Percentiles rank a stretch among this genome's conserved stretches.
Conservation (phyloP, 192 early-diverging fungal species). For the Backusella circina region DNA sequence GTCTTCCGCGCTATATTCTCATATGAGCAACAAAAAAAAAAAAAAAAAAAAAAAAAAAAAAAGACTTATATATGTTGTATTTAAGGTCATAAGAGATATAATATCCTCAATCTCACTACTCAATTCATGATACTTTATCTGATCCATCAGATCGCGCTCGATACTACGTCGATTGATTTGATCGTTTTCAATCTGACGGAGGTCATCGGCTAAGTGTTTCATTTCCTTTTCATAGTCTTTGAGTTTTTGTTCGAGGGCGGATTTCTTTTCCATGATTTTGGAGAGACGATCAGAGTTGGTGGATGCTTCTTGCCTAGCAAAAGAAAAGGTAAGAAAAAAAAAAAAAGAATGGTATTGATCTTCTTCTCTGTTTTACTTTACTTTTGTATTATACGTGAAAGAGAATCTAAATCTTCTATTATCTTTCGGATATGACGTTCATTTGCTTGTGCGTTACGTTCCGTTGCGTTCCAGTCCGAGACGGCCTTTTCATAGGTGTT, state of each 20-base stretch:
- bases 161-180: slow-evolving; percentile 30
- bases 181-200: slow-evolving; percentile 5
- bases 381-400: neutral
- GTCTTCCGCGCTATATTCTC: slow-evolving; percentile 38
- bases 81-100: neutral
- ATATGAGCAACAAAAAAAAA: neutral
- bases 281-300: neutral
- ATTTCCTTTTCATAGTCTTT: neutral
- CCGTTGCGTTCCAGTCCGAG: neutral
- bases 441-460: neutral
- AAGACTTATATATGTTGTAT: neutral
- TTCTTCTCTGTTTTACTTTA: no score
- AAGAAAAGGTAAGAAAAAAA: neutral
- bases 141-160: slow-evolving; percentile 45
- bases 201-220: neutral
- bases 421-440: neutral
- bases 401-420: neutral
- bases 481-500: neutral
- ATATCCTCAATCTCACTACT: slow-evolving; percentile 27
- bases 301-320: neutral
- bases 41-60: no score
- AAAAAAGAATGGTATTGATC: neutral
- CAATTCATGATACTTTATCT: slow-evolving; percentile 37
- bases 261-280: neutral
- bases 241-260: neutral